phyloP scores from a whole-genome alignment of 1,284 basidiomycete genomes.

The Volvariella volvacea region DNA sequence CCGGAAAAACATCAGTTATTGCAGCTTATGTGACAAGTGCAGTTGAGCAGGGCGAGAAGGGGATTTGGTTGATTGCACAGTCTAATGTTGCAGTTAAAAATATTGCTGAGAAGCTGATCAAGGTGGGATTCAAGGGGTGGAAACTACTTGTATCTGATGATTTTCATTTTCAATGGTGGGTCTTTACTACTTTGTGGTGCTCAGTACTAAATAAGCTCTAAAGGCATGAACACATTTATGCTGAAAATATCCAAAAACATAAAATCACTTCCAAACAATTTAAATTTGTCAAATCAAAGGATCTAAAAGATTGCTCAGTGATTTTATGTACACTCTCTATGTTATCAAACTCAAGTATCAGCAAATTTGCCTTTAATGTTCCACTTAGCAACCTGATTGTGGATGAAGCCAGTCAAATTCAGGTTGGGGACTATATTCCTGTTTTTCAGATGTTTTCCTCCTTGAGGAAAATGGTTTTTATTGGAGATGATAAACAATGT shows the following conservation, averaged over 20 bases:
- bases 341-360: conserved; percentile 44
- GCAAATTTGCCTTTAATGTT: conserved; percentile 26
- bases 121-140: conserved; percentile 39
- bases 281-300: conserved; percentile 11
- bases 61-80: conserved; percentile 70
- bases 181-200: conserved; percentile 7
- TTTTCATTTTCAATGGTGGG: conserved; percentile 58
- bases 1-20: conserved; percentile 62
- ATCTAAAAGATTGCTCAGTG: conserved; percentile 38
- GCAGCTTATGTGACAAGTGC: conserved; percentile 47
- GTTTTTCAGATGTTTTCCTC: conserved; percentile 38
- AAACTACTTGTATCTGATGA: conserved; percentile 52
- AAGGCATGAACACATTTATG: conserved; percentile 74
- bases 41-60: conserved; percentile 23
- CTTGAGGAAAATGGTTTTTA: conserved; percentile 59
- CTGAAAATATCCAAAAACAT: conserved; percentile 19
- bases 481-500: conserved; percentile 77
- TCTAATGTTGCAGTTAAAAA: conserved; percentile 62
- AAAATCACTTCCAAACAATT: conserved; percentile 49
- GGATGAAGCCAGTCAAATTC: conserved; percentile 64
- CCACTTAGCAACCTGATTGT: conserved; percentile 49
- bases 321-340: conserved; percentile 69
- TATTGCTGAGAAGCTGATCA: conserved; percentile 54
- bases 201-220: conserved; percentile 8
- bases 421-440: conserved; percentile 49